Evolutionary conservation across 2,329 filamentous ascomycete species (phyloP), one percentile per base, ranked within the genome.

Genomic region (Neonectria punicea): DNA sequence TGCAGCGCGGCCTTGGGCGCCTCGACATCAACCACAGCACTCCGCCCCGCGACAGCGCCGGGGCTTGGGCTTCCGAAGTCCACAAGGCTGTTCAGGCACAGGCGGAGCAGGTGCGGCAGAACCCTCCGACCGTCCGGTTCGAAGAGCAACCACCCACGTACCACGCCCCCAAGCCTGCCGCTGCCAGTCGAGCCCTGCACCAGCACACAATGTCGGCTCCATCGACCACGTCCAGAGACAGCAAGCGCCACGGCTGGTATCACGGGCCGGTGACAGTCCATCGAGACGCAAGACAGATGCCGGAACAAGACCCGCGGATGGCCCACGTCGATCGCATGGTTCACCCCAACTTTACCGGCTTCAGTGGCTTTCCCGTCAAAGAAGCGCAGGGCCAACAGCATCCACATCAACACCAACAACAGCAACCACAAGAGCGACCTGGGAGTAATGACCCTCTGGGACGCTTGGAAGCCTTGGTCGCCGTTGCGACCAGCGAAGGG

Each of bases 191-290:
- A 47, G 72, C 76, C 46, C 76, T 81, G 22, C 86, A 88, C 61
- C 86, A 89, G 39, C 84, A 90, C 62, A 88, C 87, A 16, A 84
- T 88, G 80, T 90, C 87, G 4, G 87, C 87, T 1, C 87, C 88
- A 1, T 81, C 83, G 0, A 81, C 84, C 10, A 88, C 86, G 0
- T 83, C 87, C 4, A 84, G 88, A 9, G 89, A 88, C 67, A 82
- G 81, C 32, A 92, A 92, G 74, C 86, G 92, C 3, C 89, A 90
- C 64, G 92, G 86, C 1, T 94, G 91, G 91, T 93, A 93, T 72
- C 88, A 92, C 44, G 85, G 85, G 0, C 84, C 85, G 0, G 74
- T 79, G 13, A 74, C 78, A 1, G 73, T 77, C 3, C 79, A 81
- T 14, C 78, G 80, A 18, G 81, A 82, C 61, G 76, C 78, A 6